Percentiles rank a stretch among this genome's conserved stretches.
Conservation (phyloP, 257 asterid genomes). For the Solanum piurae region DNA sequence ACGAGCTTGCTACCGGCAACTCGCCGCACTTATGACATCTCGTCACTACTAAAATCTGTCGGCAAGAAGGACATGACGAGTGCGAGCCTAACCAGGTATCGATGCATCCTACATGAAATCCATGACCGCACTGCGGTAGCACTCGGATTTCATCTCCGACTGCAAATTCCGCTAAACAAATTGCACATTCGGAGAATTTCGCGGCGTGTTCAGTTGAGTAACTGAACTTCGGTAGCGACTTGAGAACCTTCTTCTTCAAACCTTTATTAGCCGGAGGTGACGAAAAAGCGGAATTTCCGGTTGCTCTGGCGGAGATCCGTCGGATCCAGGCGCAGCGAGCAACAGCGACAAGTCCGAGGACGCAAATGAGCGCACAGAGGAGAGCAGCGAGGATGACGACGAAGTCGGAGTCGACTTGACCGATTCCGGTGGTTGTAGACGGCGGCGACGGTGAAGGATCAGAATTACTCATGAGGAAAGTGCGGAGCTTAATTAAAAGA, state of each 20-base stretch:
- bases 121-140: conserved; percentile 22
- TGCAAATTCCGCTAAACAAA: conserved; percentile 15
- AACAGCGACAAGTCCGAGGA: background rate
- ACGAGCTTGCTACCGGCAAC: background rate
- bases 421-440: background rate
- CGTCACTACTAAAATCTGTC: conserved; percentile 6
- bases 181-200: conserved; percentile 12
- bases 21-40: conserved; percentile 12
- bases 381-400: background rate
- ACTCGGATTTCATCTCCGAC: conserved; percentile 9
- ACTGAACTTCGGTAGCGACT: conserved; percentile 12
- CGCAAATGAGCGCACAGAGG: background rate
- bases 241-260: conserved; percentile 9
- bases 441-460: background rate
- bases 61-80: conserved; percentile 21
- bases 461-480: background rate
- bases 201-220: background rate
- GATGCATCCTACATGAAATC: conserved; percentile 14
- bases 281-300: background rate
- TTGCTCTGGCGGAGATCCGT: conserved; percentile 3
- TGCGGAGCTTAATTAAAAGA: background rate
- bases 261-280: conserved; percentile 7
- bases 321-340: conserved; percentile 1
- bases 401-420: background rate
- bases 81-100: conserved; percentile 19